Evolutionary conservation across 2,329 filamentous ascomycete species (phyloP), one percentile per base, ranked within the genome.

Genomic region (Aspergillus udagawae): DNA sequence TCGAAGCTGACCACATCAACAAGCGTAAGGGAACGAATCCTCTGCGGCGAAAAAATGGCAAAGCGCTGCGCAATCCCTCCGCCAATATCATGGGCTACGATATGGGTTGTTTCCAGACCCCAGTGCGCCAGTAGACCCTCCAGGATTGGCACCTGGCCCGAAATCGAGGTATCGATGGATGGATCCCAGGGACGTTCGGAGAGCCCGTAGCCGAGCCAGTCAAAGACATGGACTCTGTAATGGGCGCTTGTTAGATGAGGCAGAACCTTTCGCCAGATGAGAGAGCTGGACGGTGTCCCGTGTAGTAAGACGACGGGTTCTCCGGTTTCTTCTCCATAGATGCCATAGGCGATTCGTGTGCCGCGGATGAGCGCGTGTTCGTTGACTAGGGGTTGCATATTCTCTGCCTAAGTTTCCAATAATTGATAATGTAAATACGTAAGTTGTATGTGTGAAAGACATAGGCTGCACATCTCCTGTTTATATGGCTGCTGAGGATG

Each of bases 271-370:
- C 68, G 64, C 70, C 67, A 73, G 3, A 73, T 73, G 1, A 73
- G 65, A 2, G 70, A 73, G 1, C 70, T 72, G 1, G 70, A 73
- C 0, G 71, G 70, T 0, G 70, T 73, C 48, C 70, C 70, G 42
- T 73, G 71, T 17, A 73, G 54, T 35, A 73, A 61, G 21, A 73
- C 63, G 8, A 72, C 55, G 6, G 68, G 70, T 0, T 63, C 54
- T 8, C 12, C 29, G 29, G 29, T 6, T 14, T 0, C 0, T 67
- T 52, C 48, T 14, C 70, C 69, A 25, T 67, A 63, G 25, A 69
- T 52, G 14, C 67, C 68, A 27, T 73, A 69, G 23, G 67, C 64
- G 29, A 35, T 35, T 35, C 29, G 29, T 2, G 12, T 35, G 4
- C 65, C 60, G 3, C 64, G 63, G 45, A 73, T 58, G 3, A 74